A percentile compares a stretch with the other conserved stretches of the same genome.
Conservation (phyloP, 75 land plant species). For the Selaginella moellendorffii region DNA sequence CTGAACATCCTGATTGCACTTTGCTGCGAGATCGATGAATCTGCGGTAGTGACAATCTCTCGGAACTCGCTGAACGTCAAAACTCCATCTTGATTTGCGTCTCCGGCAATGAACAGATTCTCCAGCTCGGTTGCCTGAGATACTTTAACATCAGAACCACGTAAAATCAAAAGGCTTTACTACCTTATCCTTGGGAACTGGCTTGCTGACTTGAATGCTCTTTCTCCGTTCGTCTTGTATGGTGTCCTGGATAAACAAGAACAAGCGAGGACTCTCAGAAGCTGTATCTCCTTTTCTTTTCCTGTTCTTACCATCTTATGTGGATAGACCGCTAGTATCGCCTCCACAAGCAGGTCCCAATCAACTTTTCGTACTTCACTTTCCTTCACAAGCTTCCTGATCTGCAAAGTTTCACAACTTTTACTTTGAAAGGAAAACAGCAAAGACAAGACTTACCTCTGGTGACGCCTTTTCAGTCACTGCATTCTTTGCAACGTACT, state of each 20-base stretch:
- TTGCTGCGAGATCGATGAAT: conserved; percentile 23
- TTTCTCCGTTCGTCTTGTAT: background rate
- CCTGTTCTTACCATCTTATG: background rate
- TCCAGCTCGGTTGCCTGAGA: conserved; percentile 23
- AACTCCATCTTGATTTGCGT: conserved; percentile 36
- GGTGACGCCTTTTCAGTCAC: conserved; percentile 21
- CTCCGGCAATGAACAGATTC: conserved; percentile 27
- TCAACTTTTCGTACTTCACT: conserved; percentile 19
- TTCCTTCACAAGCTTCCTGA: conserved; percentile 23
- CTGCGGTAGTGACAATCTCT: conserved; percentile 26
- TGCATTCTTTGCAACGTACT: conserved; percentile 15
- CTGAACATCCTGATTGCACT: conserved; percentile 30
- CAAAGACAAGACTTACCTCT: conserved; percentile 14
- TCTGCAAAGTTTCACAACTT: conserved; percentile 7
- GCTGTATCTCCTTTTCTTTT: background rate
- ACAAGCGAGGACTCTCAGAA: background rate
- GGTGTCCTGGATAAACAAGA: background rate
- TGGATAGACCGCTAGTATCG: conserved; percentile 17
- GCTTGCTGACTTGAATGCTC: conserved; percentile 2
- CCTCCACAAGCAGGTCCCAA: conserved; percentile 24
- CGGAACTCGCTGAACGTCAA: conserved; percentile 30
- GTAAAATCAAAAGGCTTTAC: background rate
- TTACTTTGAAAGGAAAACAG: background rate
- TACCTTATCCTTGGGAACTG: conserved; percentile 8
- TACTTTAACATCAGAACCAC: background rate